Base-by-base conservation (phyloP, 1,139 yeast genomes). In the Pichiaceae sp. region DNA sequence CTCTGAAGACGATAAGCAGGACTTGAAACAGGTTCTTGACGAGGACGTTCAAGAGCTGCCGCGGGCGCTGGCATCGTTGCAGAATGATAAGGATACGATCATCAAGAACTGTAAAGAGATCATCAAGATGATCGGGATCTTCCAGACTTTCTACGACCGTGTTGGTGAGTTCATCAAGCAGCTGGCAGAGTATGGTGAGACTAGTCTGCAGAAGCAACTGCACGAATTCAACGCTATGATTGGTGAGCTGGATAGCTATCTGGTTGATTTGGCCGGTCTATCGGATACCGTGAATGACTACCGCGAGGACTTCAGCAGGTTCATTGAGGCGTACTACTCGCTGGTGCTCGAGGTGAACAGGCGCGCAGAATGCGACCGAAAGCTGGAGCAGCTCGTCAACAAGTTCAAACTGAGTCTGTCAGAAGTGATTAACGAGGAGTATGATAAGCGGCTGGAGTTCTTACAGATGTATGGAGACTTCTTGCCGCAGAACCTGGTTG, bases 301-400 rank as follows among this genome's bases (percentile, higher is more conserved):
- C 33, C 57, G 62, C n/a, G 61, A 63, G 19, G 73, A 75, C 50
- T 77, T 70, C 44, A 56, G 60, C 16, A 57, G 63, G 33, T 78
- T 77, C 42, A 57, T 63, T 33, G 52, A 55, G 15, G 65, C 81
- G 9, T 78, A 76, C 45, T 60, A 68, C 34, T 60, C 67, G 3
- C 50, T 78, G 40, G 48, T 75, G 1, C 42, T 65, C 15, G 86
- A 78, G 45, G 59, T 72, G 2, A 57, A 66, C 5, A 62, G 85
- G 34, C 61, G 84, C 30, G 49, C 52, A 15, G 52, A 54, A 4
- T 50, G 68, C 1, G 67, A 72, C 34, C 45, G 44, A 1, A 54
- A 62, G 33, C 62, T 76, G 54, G 45, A 55, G n/a, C 44, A 46
- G 3, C 45, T 71, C 7, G 52, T 72, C 1, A 51, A 59, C 4